These are phyloP conservation scores for Henckelia pumila DNA, from an alignment of 257 asterid species.

Conservation along the genomic window DNA sequence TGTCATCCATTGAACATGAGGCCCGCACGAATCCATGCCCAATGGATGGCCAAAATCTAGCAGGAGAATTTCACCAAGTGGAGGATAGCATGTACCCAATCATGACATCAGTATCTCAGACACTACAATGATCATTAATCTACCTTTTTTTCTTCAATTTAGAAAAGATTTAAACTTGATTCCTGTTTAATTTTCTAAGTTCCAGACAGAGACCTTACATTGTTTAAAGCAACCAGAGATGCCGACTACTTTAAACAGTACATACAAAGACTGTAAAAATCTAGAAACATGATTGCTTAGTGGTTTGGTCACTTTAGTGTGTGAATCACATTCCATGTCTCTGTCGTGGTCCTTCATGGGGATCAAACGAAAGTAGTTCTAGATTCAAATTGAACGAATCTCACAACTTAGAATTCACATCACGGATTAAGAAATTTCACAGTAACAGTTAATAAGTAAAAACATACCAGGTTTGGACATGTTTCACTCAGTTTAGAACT, in stretches of 20 bases:
- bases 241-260: conserved; percentile 20
- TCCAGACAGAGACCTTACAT: conserved; percentile 10
- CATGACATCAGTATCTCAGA: conserved; percentile 13
- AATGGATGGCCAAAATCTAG: too few species aligned
- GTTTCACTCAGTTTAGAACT: conserved; percentile 28
- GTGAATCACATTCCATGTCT: conserved; percentile 15
- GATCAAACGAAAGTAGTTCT: conserved; percentile 17
- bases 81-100: too few species aligned
- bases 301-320: conserved; percentile 5
- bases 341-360: conserved; percentile 34
- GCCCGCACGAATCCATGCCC: too few species aligned
- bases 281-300: conserved; percentile 25
- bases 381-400: conserved; percentile 22
- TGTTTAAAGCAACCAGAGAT: conserved; percentile 24
- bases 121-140: conserved; percentile 6
- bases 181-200: conserved; percentile 15
- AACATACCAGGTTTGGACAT: conserved; percentile 28
- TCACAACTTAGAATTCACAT: conserved; percentile 2
- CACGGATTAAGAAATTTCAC: conserved; percentile 25
- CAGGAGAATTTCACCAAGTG: too few species aligned
- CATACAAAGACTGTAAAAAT: conserved; percentile 11
- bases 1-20: too few species aligned
- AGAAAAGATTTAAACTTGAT: conserved; percentile 19
- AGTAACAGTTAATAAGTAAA: conserved; percentile 21
- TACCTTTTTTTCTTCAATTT: conserved; percentile 3